Percentiles rank a stretch among this genome's conserved stretches.
phyloP scores from a whole-genome alignment of 805 yeast genomes.

The Ogataea populi-albae region DNA sequence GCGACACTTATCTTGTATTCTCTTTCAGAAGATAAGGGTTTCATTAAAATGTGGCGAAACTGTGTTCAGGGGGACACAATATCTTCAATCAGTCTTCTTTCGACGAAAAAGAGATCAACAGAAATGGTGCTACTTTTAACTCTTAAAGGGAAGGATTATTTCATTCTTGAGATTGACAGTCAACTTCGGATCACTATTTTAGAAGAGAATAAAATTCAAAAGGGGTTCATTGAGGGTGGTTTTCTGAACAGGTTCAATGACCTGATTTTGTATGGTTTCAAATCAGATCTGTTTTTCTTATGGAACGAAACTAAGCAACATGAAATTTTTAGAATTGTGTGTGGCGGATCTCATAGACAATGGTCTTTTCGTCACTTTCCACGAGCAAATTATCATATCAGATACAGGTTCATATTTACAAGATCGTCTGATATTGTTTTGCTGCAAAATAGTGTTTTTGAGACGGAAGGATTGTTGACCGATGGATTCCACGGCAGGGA shows the following conservation, averaged over 20 bases:
- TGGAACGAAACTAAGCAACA: conserved; percentile 79
- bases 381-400: conserved; percentile 18
- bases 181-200: conserved; percentile 8
- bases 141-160: conserved; percentile 65
- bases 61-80: conserved; percentile 66
- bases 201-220: conserved; percentile 57
- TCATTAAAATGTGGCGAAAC: conserved; percentile 40
- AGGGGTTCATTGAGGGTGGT: conserved; percentile 82
- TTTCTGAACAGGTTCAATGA: conserved; percentile 41
- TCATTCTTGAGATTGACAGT: conserved; percentile 35
- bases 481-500: conserved; percentile 91
- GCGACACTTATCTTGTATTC: conserved; percentile 62
- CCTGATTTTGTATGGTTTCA: conserved; percentile 73
- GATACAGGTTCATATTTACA: conserved; percentile 53
- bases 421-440: conserved; percentile 50
- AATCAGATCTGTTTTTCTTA: conserved; percentile 69
- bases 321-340: conserved; percentile 65
- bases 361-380: conserved; percentile 55
- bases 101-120: conserved; percentile 13
- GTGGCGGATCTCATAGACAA: conserved; percentile 90
- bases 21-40: conserved; percentile 26
- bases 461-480: conserved; percentile 33
- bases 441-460: conserved; percentile 29
- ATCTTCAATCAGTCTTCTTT: conserved; percentile 47
- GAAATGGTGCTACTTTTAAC: conserved; percentile 42